phyloP scores from a whole-genome alignment of 2,329 filamentous ascomycete species.

The Ophiostoma novo-ulmi region DNA sequence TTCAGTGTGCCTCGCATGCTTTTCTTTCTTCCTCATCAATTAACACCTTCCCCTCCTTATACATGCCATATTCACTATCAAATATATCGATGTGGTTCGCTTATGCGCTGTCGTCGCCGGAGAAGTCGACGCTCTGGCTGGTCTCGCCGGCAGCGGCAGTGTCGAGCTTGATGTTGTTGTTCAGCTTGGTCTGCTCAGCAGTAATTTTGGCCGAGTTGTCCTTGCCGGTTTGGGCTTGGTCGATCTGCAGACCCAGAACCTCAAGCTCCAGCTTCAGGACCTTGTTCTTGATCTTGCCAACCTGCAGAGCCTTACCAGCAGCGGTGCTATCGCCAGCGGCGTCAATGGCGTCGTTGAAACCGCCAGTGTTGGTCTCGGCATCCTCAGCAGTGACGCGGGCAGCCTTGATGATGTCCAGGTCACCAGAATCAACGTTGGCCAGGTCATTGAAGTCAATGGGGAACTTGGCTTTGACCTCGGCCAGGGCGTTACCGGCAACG shows the following conservation, averaged over 20 bases:
- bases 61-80: background rate
- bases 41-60: background rate
- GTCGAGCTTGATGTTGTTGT: constrained; percentile 46
- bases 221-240: constrained; percentile 45
- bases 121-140: constrained; percentile 38
- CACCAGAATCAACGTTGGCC: constrained; percentile 42
- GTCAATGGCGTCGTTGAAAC: constrained; percentile 51
- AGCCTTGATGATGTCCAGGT: constrained; percentile 47
- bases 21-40: background rate
- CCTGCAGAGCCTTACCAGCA: constrained; percentile 43
- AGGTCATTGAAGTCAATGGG: constrained; percentile 45
- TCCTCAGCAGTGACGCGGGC: constrained; percentile 48
- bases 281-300: constrained; percentile 58
- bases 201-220: constrained; percentile 42
- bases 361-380: constrained; percentile 47
- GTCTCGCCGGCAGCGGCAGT: constrained; percentile 34
- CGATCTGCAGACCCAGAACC: constrained; percentile 46
- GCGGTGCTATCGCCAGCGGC: constrained; percentile 40
- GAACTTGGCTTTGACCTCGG: constrained; percentile 51
- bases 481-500: constrained; percentile 48
- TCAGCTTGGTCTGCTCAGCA: constrained; percentile 47
- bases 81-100: background rate
- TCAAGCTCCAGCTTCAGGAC: constrained; percentile 53
- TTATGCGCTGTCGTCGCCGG: constrained; percentile 28
- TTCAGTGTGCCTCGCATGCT: background rate